Evolutionary conservation across 1,284 basidiomycete species (phyloP).

Genomic region (Ustilago bromivora): DNA sequence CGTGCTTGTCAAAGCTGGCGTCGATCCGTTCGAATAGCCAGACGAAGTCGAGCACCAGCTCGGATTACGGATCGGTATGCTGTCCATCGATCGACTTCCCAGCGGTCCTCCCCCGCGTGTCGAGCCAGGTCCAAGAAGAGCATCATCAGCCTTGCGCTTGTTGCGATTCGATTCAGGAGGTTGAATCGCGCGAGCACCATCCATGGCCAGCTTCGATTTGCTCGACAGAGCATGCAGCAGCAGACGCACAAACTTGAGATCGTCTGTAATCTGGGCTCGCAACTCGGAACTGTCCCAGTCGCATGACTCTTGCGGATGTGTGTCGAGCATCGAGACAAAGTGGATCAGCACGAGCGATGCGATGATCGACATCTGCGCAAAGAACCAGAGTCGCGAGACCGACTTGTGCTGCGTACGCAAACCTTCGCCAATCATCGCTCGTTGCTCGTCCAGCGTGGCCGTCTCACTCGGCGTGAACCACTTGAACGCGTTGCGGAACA

Average conservation of each 20-base stretch:
- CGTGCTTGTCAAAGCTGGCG: constrained; percentile 20
- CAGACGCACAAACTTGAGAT: constrained; percentile 57
- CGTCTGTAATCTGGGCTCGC: constrained; percentile 58
- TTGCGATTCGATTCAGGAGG: constrained; percentile 44
- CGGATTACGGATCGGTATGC: constrained; percentile 30
- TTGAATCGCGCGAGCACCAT: constrained; percentile 56
- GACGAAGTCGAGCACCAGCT: constrained; percentile 43
- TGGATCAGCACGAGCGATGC: constrained; percentile 59
- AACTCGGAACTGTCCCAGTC: constrained; percentile 53
- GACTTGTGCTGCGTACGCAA: constrained; percentile 50
- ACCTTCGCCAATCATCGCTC: constrained; percentile 41
- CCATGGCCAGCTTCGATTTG: constrained; percentile 49
- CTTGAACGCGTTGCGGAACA: constrained; percentile 60
- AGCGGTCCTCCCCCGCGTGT: constrained; percentile 33
- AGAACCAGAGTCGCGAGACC: constrained; percentile 55
- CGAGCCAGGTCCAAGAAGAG: constrained; percentile 1
- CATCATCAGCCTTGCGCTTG: constrained; percentile 46
- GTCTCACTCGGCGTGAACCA: constrained; percentile 56
- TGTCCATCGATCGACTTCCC: constrained; percentile 37
- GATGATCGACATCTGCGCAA: constrained; percentile 59
- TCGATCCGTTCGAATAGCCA: constrained; percentile 38
- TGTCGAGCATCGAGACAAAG: constrained; percentile 59
- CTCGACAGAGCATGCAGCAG: constrained; percentile 59
- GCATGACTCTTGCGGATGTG: constrained; percentile 51
- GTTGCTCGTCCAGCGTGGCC: constrained; percentile 38